phyloP scores from a whole-genome alignment of 345 rosid genomes.

The Microthlaspi erraticum region DNA sequence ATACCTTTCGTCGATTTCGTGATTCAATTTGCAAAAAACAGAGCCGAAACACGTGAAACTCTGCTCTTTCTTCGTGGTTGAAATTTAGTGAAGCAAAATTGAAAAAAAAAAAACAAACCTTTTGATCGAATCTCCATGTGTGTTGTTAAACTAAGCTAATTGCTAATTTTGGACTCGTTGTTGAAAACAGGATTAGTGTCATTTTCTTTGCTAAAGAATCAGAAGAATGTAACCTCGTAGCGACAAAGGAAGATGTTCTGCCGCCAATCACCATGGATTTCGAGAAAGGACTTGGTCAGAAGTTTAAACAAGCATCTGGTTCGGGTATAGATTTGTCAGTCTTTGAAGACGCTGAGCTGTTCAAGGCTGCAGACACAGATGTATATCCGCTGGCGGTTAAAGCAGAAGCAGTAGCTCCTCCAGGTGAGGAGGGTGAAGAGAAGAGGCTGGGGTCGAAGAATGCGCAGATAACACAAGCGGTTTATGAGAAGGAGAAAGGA shows the following conservation, averaged over 20 bases:
- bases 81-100: conserved; percentile 5
- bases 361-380: conserved; percentile 50
- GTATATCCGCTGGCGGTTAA: conserved; percentile 79
- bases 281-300: conserved; percentile 82
- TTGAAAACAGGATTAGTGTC: conserved; percentile 63
- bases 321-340: conserved; percentile 73
- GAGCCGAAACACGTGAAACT: conserved; percentile 28
- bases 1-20: conserved; percentile 22
- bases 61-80: neutral
- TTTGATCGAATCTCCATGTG: neutral
- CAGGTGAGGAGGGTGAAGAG: conserved; percentile 50
- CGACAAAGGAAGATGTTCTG: conserved; percentile 65
- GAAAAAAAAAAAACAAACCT: neutral
- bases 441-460: conserved; percentile 50
- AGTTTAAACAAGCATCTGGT: conserved; percentile 76
- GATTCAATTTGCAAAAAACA: conserved; percentile 8
- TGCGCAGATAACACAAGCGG: conserved; percentile 76
- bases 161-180: conserved; percentile 16
- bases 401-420: conserved; percentile 67
- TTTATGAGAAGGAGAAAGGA: conserved; percentile 79
- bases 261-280: conserved; percentile 67
- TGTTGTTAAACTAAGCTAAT: conserved; percentile 1
- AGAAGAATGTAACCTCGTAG: conserved; percentile 58
- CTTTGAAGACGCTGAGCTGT: conserved; percentile 65
- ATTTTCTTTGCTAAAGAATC: conserved; percentile 87